These are phyloP conservation scores for Fusarium verrucosum DNA, from an alignment of 2,329 filamentous ascomycete genomes.

Conservation along the genomic window DNA sequence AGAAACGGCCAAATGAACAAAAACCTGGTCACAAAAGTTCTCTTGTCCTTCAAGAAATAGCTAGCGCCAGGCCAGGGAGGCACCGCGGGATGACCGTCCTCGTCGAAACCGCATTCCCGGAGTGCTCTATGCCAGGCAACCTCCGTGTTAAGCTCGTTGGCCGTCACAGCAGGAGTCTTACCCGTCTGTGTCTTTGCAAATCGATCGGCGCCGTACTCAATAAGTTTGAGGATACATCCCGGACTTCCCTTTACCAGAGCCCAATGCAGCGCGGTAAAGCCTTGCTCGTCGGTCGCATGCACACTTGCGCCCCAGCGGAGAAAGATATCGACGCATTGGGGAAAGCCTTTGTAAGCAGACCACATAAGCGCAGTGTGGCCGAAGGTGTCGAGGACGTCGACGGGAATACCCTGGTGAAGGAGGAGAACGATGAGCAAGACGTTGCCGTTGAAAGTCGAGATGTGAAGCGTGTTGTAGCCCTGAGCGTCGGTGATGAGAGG, in stretches of 20 bases:
- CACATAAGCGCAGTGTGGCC: constrained; percentile 98
- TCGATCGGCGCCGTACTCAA: constrained; percentile 94
- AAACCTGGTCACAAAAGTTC: constrained; percentile 82
- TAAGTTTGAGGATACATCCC: constrained; percentile 88
- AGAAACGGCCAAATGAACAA: constrained; percentile 90
- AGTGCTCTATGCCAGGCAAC: constrained; percentile 85
- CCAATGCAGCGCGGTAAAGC: constrained; percentile 96
- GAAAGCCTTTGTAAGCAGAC: constrained; percentile 97
- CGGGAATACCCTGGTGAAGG: constrained; percentile 92
- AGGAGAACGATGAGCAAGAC: constrained; percentile 88
- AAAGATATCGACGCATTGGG: constrained; percentile 90
- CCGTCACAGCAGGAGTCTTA: constrained; percentile 88
- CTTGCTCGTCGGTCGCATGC: constrained; percentile 87
- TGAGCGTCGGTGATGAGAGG: constrained; percentile 91
- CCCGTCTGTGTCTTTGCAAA: constrained; percentile 90
- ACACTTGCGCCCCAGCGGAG: constrained; percentile 95
- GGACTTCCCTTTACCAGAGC: constrained; percentile 92
- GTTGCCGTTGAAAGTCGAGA: constrained; percentile 97
- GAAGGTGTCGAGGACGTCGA: constrained; percentile 88
- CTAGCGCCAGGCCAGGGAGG: constrained; percentile 78
- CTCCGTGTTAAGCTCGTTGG: constrained; percentile 87
- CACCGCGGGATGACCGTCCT: constrained; percentile 75
- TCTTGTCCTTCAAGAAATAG: constrained; percentile 78
- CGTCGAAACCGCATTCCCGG: constrained; percentile 83
- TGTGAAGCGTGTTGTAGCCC: constrained; percentile 97